phyloP scores from a whole-genome alignment of 805 yeast genomes.

The Candida broadrunensis region DNA sequence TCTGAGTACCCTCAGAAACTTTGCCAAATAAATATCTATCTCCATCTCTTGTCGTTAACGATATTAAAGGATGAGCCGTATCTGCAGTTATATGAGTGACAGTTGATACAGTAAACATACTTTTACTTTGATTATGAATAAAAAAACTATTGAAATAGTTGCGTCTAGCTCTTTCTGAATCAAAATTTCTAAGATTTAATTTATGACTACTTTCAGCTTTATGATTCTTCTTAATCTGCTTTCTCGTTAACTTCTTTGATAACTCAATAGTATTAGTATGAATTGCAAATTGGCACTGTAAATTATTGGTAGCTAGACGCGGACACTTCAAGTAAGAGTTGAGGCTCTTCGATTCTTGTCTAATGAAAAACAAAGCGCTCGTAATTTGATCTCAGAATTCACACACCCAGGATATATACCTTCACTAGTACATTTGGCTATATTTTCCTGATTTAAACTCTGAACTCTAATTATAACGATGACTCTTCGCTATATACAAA shows the following conservation, averaged over 20 bases:
- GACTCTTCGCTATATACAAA: no score
- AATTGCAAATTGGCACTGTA: neutral
- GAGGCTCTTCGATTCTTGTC: neutral
- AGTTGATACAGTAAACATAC: slow-evolving; percentile 50
- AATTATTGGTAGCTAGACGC: neutral
- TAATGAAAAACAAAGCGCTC: neutral
- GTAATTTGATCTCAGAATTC: no score
- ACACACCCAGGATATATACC: no score
- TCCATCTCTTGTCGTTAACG: slow-evolving; percentile 51
- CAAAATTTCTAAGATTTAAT: neutral
- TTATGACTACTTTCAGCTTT: neutral
- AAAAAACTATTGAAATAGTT: slow-evolving; percentile 7
- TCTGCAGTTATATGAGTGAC: slow-evolving; percentile 56
- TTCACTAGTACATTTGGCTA: no score
- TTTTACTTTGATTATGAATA: slow-evolving; percentile 9
- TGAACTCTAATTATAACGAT: no score
- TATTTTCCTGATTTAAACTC: no score
- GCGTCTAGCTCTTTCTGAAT: slow-evolving; percentile 1
- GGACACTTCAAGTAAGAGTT: neutral
- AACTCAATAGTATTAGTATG: neutral
- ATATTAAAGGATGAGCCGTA: slow-evolving; percentile 52
- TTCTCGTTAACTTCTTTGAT: neutral
- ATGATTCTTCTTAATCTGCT: neutral
- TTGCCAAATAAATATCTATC: slow-evolving; percentile 69
- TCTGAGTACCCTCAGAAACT: slow-evolving; percentile 82